These are phyloP conservation scores for Cinchona pubescens DNA, from an alignment of 257 asterid species.

Conservation along the genomic window DNA sequence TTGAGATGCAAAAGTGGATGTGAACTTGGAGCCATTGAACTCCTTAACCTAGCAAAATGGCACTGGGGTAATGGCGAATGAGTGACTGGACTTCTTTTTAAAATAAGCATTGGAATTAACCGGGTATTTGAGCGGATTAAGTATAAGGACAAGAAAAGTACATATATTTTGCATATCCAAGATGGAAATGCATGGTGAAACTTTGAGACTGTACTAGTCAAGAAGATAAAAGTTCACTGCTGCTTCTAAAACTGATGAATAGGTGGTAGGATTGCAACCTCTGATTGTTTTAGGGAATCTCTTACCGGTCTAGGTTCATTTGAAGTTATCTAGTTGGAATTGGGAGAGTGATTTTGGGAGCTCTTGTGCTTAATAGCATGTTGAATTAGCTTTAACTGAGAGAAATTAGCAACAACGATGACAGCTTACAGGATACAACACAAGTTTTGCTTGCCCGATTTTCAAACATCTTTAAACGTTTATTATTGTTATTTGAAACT, in stretches of 20 bases:
- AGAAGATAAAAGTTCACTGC: background rate
- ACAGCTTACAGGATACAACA: background rate
- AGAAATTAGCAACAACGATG: background rate
- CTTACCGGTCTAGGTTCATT: background rate
- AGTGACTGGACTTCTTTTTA: background rate
- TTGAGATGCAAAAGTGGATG: background rate
- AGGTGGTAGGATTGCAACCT: background rate
- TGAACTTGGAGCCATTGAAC: background rate
- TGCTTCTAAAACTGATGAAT: background rate
- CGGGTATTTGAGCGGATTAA: background rate
- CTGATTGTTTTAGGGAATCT: background rate
- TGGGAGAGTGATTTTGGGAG: background rate
- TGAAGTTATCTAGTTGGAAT: background rate
- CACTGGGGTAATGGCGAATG: no score
- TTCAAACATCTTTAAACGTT: background rate
- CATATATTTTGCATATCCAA: background rate
- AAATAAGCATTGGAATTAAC: background rate
- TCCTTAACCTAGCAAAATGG: background rate
- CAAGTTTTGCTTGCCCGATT: background rate
- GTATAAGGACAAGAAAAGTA: background rate
- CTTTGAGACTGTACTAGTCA: background rate
- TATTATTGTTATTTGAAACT: background rate
- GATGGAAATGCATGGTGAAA: background rate
- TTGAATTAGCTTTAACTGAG: background rate
- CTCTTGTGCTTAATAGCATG: background rate